Evolutionary conservation across 2,329 filamentous ascomycete species (phyloP), one percentile per base, ranked within the genome.

Genomic region (Atkinsonella texensis): DNA sequence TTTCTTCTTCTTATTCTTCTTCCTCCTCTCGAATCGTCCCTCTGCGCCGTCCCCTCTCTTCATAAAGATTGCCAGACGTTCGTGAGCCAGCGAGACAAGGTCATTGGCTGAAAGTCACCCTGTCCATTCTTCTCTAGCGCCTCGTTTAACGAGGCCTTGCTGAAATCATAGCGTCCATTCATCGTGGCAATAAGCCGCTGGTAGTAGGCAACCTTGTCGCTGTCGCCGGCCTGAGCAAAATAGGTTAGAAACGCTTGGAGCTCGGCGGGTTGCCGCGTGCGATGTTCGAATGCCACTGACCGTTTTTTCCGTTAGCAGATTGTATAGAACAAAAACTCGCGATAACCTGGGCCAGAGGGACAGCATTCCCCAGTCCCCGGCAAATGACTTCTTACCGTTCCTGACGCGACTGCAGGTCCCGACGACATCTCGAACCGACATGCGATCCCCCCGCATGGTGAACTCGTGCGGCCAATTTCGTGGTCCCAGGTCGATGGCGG

Each of bases 381-480:
- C 10, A 13, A 10, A 28, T 38, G 49, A 20, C 42, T 11, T 35
- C 53, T 54, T 50, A 78, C 74, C 63, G 67, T 76, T 66, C 68
- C 76, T 70, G n/a, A 76, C 70, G 48, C 65, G 63, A 52, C 72
- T 67, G 58, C 74, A 75, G 40, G 70, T 62, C 45, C 68, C 62
- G 10, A 86, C 71, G 11, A 89, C 70, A 45, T 83, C 74, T 12
- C 73, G 71, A 2, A 87, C 73, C 1, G 74, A 77, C 63, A 84
- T 69, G 6, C 80, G 71, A 50, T 86, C 82, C n/a, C 85, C 84
- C 47, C 74, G 74, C 75, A 89, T 81, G 40, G 75, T 76, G 62
- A 85, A 81, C 62, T 89, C 85, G 6, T 67, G 65, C 3, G 84
- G 84, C 86, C 86, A 90, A 17, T 64, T 72, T 7, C 71, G 68